These are phyloP conservation scores for Mortierella sp. DNA, from an alignment of 371 early-diverging fungal genomes.

Conservation along the genomic window DNA sequence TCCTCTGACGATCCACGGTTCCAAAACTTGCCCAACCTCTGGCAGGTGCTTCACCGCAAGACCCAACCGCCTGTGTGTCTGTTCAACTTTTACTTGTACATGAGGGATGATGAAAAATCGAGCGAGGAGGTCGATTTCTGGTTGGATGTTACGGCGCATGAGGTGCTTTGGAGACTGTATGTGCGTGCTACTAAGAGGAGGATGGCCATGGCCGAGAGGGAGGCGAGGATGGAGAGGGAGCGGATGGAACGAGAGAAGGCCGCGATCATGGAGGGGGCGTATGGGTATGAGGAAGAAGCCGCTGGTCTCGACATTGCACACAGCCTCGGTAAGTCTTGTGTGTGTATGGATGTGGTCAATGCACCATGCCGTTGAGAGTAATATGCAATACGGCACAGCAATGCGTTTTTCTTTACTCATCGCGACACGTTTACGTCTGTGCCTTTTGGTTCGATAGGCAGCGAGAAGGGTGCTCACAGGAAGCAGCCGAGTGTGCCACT, in stretches of 20 bases:
- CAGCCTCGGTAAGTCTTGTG: not conserved
- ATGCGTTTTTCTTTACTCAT: not conserved
- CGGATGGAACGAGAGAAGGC: not conserved
- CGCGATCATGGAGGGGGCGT: not conserved
- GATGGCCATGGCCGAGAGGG: conserved; percentile 20
- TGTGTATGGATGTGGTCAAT: not conserved
- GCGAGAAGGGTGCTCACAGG: conserved; percentile 13
- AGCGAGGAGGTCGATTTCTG: conserved; percentile 79
- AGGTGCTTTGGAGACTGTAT: conserved; percentile 70
- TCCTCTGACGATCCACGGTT: conserved; percentile 17
- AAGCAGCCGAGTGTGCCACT: conserved; percentile 26
- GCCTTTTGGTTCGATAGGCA: not conserved
- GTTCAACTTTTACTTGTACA: conserved; percentile 75
- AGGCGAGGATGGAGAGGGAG: conserved; percentile 11
- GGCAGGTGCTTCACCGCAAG: conserved; percentile 71
- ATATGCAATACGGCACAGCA: not conserved
- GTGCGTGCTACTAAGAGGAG: conserved; percentile 36
- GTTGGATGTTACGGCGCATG: conserved; percentile 76
- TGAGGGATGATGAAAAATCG: conserved; percentile 72
- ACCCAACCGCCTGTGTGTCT: conserved; percentile 77
- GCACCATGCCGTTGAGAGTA: conserved; percentile 1
- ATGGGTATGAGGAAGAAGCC: not conserved
- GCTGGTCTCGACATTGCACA: not conserved
- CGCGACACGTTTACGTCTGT: not conserved
- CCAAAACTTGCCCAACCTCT: conserved; percentile 65